Conservation (phyloP, 2,329 filamentous ascomycete genomes). For the Pseudopithomyces chartarum region DNA sequence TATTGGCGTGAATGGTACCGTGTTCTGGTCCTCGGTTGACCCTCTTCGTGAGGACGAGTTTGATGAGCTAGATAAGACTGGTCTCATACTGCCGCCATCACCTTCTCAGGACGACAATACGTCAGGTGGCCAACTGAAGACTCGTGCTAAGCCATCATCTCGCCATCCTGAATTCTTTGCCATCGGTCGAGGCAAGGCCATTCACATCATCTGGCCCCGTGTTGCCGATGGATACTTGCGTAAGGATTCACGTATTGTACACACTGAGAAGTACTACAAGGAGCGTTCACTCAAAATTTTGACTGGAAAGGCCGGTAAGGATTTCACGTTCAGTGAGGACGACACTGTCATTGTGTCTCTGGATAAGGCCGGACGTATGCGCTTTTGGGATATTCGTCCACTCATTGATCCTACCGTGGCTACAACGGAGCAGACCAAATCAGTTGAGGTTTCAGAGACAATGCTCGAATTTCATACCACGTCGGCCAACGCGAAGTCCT, state of each 20-base stretch:
- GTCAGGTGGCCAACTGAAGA: constrained; percentile 92
- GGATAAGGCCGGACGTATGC: constrained; percentile 93
- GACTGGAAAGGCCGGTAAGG: constrained; percentile 96
- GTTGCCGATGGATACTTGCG: constrained; percentile 60
- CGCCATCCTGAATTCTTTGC: constrained; percentile 93
- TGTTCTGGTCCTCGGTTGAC: constrained; percentile 86
- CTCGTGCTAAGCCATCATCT: constrained; percentile 86
- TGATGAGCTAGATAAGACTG: constrained; percentile 80
- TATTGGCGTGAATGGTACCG: constrained; percentile 90
- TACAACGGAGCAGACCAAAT: constrained; percentile 46
- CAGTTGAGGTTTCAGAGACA: constrained; percentile 82
- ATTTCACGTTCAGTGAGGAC: constrained; percentile 97
- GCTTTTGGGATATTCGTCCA: constrained; percentile 96
- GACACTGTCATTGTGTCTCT: constrained; percentile 92
- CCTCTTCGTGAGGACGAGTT: constrained; percentile 56
- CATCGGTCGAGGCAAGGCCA: constrained; percentile 92
- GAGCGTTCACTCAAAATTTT: constrained; percentile 92
- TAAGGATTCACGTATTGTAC: constrained; percentile 64
- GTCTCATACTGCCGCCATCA: constrained; percentile 87
- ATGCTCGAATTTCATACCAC: constrained; percentile 86
- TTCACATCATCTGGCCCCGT: constrained; percentile 78
- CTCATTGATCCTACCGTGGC: constrained; percentile 62
- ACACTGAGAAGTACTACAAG: constrained; percentile 84
- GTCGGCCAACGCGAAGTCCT: constrained; percentile 87
- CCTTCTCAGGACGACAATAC: constrained; percentile 86